phyloP scores from a whole-genome alignment of 192 early-diverging fungal species.

The Coemansia umbellata region DNA sequence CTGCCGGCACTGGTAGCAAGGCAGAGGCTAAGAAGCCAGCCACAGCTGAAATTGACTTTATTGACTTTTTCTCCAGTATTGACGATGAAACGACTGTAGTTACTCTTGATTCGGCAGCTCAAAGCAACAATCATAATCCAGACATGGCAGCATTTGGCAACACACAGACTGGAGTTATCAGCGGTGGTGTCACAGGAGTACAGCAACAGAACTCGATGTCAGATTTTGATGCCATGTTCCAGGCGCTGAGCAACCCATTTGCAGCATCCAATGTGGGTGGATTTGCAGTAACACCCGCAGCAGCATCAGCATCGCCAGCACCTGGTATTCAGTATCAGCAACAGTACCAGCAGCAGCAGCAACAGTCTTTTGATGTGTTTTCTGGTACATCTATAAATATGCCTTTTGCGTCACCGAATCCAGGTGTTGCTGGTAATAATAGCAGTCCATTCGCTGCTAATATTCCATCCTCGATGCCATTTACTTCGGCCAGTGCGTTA shows the following conservation, averaged over 20 bases:
- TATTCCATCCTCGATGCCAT: neutral
- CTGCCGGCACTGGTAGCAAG: neutral
- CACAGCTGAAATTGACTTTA: conserved; percentile 41
- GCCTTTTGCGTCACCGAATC: conserved; percentile 2
- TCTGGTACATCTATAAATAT: conserved; percentile 4
- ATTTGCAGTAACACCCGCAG: neutral
- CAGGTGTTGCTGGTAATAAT: too few relatives aligned
- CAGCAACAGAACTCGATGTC: conserved; percentile 1
- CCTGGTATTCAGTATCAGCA: neutral
- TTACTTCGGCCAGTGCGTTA: neutral
- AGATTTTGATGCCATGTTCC: conserved; percentile 41
- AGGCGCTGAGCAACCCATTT: conserved; percentile 44
- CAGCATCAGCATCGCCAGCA: conserved; percentile 3
- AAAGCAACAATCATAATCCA: neutral
- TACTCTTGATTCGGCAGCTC: neutral
- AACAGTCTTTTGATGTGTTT: conserved; percentile 27
- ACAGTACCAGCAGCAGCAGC: conserved; percentile 19
- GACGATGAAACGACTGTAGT: conserved; percentile 26
- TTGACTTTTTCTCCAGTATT: conserved; percentile 56
- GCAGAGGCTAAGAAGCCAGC: conserved; percentile 5
- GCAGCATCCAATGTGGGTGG: conserved; percentile 5
- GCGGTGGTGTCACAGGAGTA: neutral
- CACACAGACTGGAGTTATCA: neutral
- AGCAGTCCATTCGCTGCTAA: too few relatives aligned
- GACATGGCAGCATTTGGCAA: neutral